Evolutionary conservation across 306 rosid species (phyloP), one percentile per base, ranked within the genome.

Genomic region (Crataegus laevigata): DNA sequence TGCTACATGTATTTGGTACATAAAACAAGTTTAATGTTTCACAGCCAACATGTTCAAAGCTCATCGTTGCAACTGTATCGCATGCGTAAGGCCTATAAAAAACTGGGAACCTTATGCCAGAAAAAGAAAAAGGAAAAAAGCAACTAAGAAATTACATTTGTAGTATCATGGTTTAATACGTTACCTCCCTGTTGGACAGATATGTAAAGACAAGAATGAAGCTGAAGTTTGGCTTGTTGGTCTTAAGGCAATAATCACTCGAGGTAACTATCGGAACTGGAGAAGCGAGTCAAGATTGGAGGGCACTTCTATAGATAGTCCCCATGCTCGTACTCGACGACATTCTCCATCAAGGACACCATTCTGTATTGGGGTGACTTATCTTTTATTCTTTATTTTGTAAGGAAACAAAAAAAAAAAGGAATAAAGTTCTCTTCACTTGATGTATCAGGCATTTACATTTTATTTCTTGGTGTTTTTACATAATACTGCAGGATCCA

Each of bases 211-310:
- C 87, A 94, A 94, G 88, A 97, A 89, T 12, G 99, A 94, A 86
- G 99, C 96, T 77, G 99, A 94, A 84, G 88, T 88, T 55, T 94
- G 99, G 99, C 86, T 92, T 91, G 96, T 84, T 54, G 97, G 96
- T 83, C 96, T 94, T 26, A 94, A 90, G 84, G 96, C 96, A 63
- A 79, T 94, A 79, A 83, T 90, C 74, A 78, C 79, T 50, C 93
- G 90, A 74, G 87, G 91, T 73, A 84, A 76, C 81, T 57, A 26
- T 75, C 80, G 84, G 77, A 87, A 83, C 83, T 78, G 86, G 87
- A 88, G 88, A 85, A 74, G 9, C 10, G 88, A 85, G 28, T 51
- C 88, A 78, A 89, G 87, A 87, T 40, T 66, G 85, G 93, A 83
- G 72, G 83, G 86, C 82, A 71, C 68, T 58, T 70, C 80, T 81